Conservation (phyloP, 2,329 filamentous ascomycete species). For the Colletotrichum liaoningense region DNA sequence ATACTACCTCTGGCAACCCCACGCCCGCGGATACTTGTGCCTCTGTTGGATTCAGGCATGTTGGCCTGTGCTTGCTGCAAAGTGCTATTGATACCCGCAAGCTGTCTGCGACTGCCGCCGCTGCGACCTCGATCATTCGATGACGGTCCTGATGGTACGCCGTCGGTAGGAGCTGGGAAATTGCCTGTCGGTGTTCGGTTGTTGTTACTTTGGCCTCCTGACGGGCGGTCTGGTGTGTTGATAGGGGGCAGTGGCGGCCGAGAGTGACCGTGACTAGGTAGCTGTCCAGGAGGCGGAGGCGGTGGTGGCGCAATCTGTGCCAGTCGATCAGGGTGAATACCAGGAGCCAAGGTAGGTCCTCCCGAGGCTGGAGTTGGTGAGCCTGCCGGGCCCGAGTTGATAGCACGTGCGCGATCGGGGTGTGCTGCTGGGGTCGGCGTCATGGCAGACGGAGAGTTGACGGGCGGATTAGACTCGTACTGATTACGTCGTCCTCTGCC, state of each 20-base stretch:
- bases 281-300: conserved; percentile 44
- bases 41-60: conserved; percentile 50
- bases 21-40: conserved; percentile 48
- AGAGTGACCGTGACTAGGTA: conserved; percentile 39
- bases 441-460: conserved; percentile 19
- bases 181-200: conserved; percentile 27
- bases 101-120: conserved; percentile 54
- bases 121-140: conserved; percentile 52
- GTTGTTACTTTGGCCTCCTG: conserved; percentile 2
- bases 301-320: conserved; percentile 57
- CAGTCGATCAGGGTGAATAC: conserved; percentile 63
- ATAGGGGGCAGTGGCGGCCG: conserved; percentile 46
- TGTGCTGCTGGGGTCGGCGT: conserved; percentile 30
- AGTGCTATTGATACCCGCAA: conserved; percentile 70
- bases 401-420: conserved; percentile 25
- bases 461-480: conserved; percentile 28
- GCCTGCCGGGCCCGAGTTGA: conserved; percentile 28
- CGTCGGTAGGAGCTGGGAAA: conserved; percentile 21
- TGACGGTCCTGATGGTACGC: conserved; percentile 40
- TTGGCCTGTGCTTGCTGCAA: conserved; percentile 63
- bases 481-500: conserved; percentile 53
- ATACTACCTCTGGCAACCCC: conserved; percentile 55
- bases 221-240: conserved; percentile 46
- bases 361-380: conserved; percentile 38
- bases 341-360: conserved; percentile 41